Evolutionary conservation across 2,329 filamentous ascomycete species (phyloP).

Genomic region (Exophiala alcalophila): DNA sequence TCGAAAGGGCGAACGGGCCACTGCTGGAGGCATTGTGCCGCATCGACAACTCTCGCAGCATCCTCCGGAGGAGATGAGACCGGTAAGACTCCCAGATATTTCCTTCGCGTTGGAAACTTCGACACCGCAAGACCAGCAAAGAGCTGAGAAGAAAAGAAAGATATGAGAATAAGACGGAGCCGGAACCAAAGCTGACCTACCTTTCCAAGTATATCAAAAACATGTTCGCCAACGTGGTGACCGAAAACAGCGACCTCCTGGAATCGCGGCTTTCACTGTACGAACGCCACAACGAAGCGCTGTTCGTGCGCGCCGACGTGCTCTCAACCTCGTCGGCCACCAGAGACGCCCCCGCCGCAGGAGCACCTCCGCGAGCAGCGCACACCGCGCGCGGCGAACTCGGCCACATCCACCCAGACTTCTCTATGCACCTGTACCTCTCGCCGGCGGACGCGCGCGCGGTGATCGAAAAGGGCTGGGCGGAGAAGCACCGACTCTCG

Average conservation of each 20-base stretch:
- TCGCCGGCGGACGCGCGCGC: conserved; percentile 73
- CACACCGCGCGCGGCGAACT: conserved; percentile 62
- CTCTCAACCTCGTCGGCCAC: too few relatives aligned
- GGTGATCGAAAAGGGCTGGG: conserved; percentile 75
- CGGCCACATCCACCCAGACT: conserved; percentile 75
- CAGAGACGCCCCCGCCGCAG: background rate
- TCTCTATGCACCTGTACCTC: conserved; percentile 73
- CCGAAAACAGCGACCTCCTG: conserved; percentile 6
- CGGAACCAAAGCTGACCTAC: background rate
- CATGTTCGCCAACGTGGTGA: conserved; percentile 34
- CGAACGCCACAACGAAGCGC: conserved; percentile 11
- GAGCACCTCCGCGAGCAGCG: conserved; percentile 61
- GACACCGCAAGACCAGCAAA: too few relatives aligned
- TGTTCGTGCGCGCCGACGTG: conserved; percentile 4
- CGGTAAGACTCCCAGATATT: conserved; percentile 7
- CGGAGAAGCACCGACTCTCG: conserved; percentile 58
- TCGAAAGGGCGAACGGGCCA: conserved; percentile 62
- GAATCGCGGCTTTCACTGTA: conserved; percentile 10
- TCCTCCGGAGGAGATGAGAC: conserved; percentile 50
- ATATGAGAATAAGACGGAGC: too few relatives aligned
- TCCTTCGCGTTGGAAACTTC: too few relatives aligned
- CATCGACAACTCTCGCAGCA: conserved; percentile 74
- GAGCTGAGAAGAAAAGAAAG: too few relatives aligned
- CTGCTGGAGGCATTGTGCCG: conserved; percentile 72
- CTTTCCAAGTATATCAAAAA: conserved; percentile 9